phyloP scores from a whole-genome alignment of 225 moss, liverwort and hornwort genomes.

The Pleurozium schreberi region DNA sequence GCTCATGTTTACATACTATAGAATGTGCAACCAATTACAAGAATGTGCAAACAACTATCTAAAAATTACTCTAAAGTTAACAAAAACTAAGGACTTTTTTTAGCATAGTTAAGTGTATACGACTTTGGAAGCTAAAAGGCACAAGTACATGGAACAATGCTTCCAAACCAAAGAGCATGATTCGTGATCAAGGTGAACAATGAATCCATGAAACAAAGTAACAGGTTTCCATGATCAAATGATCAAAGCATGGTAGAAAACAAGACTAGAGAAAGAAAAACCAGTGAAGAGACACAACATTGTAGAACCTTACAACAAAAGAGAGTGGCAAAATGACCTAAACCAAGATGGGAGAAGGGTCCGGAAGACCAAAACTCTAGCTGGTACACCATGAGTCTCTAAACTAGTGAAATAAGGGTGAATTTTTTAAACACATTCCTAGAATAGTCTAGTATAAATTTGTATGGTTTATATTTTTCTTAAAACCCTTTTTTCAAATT shows the following conservation, averaged over 20 bases:
- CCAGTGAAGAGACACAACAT: accelerated
- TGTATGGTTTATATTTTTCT: no score
- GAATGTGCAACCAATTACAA: no score
- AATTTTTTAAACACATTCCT: no score
- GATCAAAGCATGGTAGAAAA: accelerated
- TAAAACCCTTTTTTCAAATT: no score
- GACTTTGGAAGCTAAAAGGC: neutral
- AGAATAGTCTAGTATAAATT: no score
- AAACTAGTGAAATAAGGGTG: neutral
- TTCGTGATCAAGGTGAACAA: neutral
- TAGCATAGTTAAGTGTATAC: neutral
- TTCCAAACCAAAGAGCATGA: accelerated
- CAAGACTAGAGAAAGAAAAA: neutral
- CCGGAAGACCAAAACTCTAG: neutral
- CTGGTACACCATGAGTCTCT: accelerated
- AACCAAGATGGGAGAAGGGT: neutral
- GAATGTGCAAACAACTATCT: neutral
- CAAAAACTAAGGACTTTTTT: neutral
- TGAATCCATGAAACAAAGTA: neutral
- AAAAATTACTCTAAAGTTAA: neutral
- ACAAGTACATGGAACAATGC: neutral
- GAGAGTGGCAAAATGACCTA: neutral
- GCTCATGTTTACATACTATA: accelerated
- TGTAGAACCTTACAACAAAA: neutral
- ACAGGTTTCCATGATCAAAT: neutral